phyloP scores from a whole-genome alignment of 345 rosid species.

The Carallia brachiata region DNA sequence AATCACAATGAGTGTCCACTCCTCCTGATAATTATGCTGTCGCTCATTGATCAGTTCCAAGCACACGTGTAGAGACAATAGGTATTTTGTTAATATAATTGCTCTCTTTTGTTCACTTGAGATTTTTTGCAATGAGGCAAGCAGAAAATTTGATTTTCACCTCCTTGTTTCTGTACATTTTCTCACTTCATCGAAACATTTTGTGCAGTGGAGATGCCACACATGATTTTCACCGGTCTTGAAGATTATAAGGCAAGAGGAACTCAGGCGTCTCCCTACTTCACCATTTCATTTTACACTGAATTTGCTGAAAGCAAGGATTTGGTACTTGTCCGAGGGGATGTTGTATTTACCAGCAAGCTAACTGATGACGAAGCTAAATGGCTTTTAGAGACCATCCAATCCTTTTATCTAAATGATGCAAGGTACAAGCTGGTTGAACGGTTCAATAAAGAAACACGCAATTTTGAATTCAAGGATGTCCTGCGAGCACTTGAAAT shows the following conservation, averaged over 20 bases:
- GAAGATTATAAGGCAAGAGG: slow-evolving; percentile 99
- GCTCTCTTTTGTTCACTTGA: background rate
- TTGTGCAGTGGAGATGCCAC: slow-evolving; percentile 85
- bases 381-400: slow-evolving; percentile 90
- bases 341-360: slow-evolving; percentile 85
- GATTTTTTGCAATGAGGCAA: background rate
- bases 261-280: slow-evolving; percentile 89
- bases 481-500: slow-evolving; percentile 73
- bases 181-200: slow-evolving; percentile 1
- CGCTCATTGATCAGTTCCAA: background rate
- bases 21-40: background rate
- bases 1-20: background rate
- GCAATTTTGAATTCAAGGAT: slow-evolving; percentile 85
- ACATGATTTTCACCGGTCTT: slow-evolving; percentile 85
- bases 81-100: background rate
- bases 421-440: slow-evolving; percentile 72
- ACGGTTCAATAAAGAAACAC: slow-evolving; percentile 70
- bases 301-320: slow-evolving; percentile 80
- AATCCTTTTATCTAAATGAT: slow-evolving; percentile 87
- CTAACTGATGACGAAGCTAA: slow-evolving; percentile 78
- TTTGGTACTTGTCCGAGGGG: slow-evolving; percentile 82
- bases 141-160: background rate
- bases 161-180: background rate
- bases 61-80: background rate
- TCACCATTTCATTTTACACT: slow-evolving; percentile 62